Evolutionary conservation across 2,329 filamentous ascomycete genomes (phyloP), one percentile per base, ranked within the genome.

Genomic region (Leptographium radiaticola): DNA sequence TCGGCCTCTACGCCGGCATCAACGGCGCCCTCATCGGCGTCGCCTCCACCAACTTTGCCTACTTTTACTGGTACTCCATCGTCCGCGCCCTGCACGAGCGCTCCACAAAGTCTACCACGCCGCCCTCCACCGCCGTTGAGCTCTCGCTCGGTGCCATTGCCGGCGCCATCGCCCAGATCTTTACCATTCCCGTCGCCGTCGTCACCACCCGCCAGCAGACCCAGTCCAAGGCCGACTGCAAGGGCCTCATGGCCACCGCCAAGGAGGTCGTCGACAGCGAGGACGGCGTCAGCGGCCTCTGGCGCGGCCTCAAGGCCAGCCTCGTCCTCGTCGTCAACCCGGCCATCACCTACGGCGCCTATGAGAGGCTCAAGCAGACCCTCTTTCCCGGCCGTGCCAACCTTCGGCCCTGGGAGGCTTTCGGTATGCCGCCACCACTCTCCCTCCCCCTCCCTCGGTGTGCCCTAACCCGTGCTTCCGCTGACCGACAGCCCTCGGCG

Each of bases 21-120:
- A 77, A 81, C 56, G 90, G 91, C 51, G 83, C 90, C 6, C 75
- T 98, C 18, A 72, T 97, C 51, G 93, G 93, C 53, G 93, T 98
- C 39, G 91, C 89, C 1, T 96, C 90, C 31, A 97, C 91, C 52
- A 98, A 98, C 70, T 98, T 98, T 67, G 93, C 93, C 63, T 98
- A 98, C 72, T 98, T 98, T 68, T 98, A 98, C 73, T 97, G 91
- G 90, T 97, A 97, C 68, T 91, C 89, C 6, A 72, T 93, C 33
- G 88, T 96, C 36, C 83, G 93, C 58, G 81, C 81, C 16, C 69
- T 95, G 20, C 97, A 97, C 67, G 70, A 87, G 60, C 79, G 78
- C 60, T 72, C 79, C 43, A 67, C 76, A 57, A 79, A 77, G 60
- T 66, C 66, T 16, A 60, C 66, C 4, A 64, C 64, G 4, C 65